phyloP scores from a whole-genome alignment of 2,329 filamentous ascomycete species.

The Neonectria coccinea region DNA sequence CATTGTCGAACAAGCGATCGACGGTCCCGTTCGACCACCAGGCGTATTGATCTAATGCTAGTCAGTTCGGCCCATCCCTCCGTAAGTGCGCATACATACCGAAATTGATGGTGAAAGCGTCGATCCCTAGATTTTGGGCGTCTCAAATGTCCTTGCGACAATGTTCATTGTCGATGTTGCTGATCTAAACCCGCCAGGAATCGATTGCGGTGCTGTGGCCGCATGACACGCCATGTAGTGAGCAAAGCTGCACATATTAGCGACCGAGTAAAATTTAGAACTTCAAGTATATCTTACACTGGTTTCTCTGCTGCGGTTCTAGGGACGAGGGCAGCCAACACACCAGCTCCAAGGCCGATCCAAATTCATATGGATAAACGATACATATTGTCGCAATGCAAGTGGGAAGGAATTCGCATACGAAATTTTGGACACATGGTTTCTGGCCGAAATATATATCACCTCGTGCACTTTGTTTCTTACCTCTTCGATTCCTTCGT shows the following conservation, averaged over 20 bases:
- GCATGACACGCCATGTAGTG: constrained; percentile 24
- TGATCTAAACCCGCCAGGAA: constrained; percentile 9
- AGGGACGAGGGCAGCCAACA: too few species aligned
- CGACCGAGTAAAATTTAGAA: too few species aligned
- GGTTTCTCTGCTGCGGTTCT: too few species aligned
- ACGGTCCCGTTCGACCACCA: constrained; percentile 19
- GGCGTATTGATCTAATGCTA: constrained; percentile 18
- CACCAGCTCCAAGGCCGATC: too few species aligned
- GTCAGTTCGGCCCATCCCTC: not conserved
- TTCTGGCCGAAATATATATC: too few species aligned
- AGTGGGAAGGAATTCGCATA: too few species aligned
- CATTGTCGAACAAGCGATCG: constrained; percentile 19
- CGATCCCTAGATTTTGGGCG: constrained; percentile 19
- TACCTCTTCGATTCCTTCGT: too few species aligned
- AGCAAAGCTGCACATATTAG: constrained; percentile 11
- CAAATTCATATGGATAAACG: too few species aligned
- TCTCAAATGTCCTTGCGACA: constrained; percentile 17
- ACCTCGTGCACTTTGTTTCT: too few species aligned
- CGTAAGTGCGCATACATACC: not conserved
- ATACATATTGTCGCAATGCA: too few species aligned
- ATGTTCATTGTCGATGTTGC: constrained; percentile 10
- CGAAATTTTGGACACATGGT: too few species aligned
- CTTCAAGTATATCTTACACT: too few species aligned
- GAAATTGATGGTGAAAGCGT: constrained; percentile 27
- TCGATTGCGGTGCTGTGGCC: not conserved